Conservation (phyloP, 1,139 yeast genomes). For the Meyerozyma elateridarum region DNA sequence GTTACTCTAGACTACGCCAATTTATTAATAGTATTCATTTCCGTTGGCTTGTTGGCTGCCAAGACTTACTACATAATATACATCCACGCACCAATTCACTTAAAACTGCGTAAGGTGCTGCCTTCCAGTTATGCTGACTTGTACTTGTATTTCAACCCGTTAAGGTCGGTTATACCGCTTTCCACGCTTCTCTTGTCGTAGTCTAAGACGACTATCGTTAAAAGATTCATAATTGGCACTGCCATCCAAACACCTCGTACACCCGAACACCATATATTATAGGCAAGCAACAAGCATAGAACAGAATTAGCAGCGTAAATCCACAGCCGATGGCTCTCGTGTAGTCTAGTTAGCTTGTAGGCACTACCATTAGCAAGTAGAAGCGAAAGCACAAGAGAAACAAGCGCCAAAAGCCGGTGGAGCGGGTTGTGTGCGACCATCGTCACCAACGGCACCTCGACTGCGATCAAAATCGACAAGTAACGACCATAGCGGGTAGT, state of each 20-base stretch:
- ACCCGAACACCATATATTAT: slow-evolving; percentile 2
- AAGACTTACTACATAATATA: too few species aligned
- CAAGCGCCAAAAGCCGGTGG: not conserved
- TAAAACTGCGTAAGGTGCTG: too few species aligned
- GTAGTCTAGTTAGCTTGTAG: too few species aligned
- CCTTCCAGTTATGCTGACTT: not conserved
- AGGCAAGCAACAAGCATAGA: not conserved
- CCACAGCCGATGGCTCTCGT: not conserved
- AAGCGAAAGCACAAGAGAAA: not conserved
- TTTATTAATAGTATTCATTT: too few species aligned
- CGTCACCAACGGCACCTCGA: not conserved
- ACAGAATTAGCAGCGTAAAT: slow-evolving; percentile 1
- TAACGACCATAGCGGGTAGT: not conserved
- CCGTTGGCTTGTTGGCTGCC: too few species aligned
- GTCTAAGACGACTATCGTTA: not conserved
- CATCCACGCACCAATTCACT: too few species aligned
- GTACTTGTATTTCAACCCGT: not conserved
- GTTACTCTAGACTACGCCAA: too few species aligned
- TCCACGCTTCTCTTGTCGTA: not conserved
- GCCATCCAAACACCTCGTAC: not conserved
- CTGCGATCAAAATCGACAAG: not conserved
- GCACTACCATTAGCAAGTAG: not conserved
- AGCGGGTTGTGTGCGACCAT: not conserved
- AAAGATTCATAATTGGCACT: not conserved
- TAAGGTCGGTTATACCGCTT: not conserved